phyloP scores from a whole-genome alignment of 352 stramenopile species.

The Phytophthora idaei region DNA sequence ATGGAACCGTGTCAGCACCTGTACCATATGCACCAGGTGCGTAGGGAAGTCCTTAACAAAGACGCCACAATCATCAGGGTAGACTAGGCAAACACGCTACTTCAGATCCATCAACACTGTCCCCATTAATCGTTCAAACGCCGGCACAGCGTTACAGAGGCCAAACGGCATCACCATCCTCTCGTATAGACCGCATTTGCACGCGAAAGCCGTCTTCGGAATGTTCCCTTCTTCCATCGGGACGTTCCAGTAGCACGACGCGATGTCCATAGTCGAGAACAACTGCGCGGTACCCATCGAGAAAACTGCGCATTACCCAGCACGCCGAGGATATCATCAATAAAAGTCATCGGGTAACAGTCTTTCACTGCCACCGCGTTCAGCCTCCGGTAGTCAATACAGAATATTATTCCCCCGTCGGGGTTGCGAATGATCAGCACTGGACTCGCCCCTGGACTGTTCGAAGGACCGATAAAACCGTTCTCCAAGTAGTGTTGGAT shows the following conservation, averaged over 20 bases:
- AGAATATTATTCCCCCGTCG: neutral
- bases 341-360: neutral
- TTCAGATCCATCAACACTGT: neutral
- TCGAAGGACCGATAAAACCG: neutral
- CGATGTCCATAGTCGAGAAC: neutral
- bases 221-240: neutral
- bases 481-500: neutral
- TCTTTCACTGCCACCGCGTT: neutral
- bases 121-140: conserved; percentile 6
- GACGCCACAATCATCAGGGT: neutral
- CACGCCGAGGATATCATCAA: conserved; percentile 2
- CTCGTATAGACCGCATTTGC: conserved; percentile 2
- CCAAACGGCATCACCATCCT: conserved; percentile 14
- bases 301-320: neutral
- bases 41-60: neutral
- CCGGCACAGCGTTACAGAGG: neutral
- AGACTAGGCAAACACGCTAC: neutral
- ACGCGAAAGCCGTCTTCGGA: neutral
- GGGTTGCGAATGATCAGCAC: neutral
- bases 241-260: neutral
- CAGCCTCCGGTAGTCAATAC: neutral
- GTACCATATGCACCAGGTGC: neutral
- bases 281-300: too few species aligned
- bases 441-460: neutral
- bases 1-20: neutral